Percentiles rank a stretch among this genome's conserved stretches.
These are phyloP conservation scores for Amanita muscaria DNA, from an alignment of 768 basidiomycete species.

Conservation along the genomic window DNA sequence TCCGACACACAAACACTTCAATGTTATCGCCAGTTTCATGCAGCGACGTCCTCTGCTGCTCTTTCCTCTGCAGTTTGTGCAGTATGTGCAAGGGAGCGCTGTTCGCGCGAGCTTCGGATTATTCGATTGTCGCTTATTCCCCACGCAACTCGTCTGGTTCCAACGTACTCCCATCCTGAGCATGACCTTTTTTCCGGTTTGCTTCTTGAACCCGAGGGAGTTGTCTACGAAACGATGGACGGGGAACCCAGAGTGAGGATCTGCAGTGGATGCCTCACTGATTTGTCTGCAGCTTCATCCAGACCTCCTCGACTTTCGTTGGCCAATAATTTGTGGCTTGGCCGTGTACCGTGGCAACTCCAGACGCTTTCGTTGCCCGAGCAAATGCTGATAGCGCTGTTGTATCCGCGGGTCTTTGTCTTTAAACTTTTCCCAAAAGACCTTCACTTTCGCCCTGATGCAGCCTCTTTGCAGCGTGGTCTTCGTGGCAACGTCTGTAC, in stretches of 20 bases:
- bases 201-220: too few relatives aligned
- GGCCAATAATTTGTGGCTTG: slow-evolving; percentile 32
- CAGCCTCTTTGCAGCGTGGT: slow-evolving; percentile 18
- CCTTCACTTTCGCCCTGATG: slow-evolving; percentile 22
- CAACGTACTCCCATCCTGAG: too few relatives aligned
- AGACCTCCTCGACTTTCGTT: slow-evolving; percentile 1
- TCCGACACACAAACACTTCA: too few relatives aligned
- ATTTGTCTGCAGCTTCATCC: too few relatives aligned
- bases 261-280: neutral
- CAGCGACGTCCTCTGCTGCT: neutral
- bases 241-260: too few relatives aligned
- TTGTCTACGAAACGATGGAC: too few relatives aligned
- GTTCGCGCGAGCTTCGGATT: neutral
- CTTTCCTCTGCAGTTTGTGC: neutral
- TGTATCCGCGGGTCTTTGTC: slow-evolving; percentile 24
- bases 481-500: too few relatives aligned
- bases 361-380: slow-evolving; percentile 26
- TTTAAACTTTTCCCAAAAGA: slow-evolving; percentile 27
- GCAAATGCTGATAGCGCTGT: slow-evolving; percentile 24
- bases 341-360: slow-evolving; percentile 21
- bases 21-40: slow-evolving; percentile 1
- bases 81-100: slow-evolving; percentile 3
- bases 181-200: too few relatives aligned
- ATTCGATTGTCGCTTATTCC: neutral
- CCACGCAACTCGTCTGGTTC: too few relatives aligned